Base-by-base conservation (phyloP, 2,329 filamentous ascomycete species). In the Blastomyces emzantsi region DNA sequence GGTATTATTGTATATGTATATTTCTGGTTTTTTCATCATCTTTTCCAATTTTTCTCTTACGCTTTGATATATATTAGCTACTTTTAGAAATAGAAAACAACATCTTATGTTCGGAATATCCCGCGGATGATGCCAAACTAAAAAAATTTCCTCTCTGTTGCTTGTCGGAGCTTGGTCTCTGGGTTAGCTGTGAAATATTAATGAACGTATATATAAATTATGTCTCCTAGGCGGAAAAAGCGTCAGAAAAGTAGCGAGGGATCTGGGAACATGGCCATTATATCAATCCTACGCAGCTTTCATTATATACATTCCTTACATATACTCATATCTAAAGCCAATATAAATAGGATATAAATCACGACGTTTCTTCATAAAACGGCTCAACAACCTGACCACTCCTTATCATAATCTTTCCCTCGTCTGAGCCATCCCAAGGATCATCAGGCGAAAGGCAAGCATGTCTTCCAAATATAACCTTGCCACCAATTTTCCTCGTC, bases 391-490 rank as follows among this genome's bases (percentile, higher is more conserved):
- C 56, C 70, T 80, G 77, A 19, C 78, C 78, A 59, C 77, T 73
- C 71, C 72, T 75, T 30, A 80, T 64, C 9, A 69, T 75, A 64
- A 54, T 67, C 55, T 41, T 57, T 25, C 55, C 36, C 17, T 11
- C 43, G 28, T 36, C 28, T 19, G 22, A 22, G 3, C 66, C 64
- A 30, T 66, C 67, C 15, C 65, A 58, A 39, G 61, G 56, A 33
- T 67, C 64, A 58, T 67, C 65, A 0, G 70, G 69, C 28, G 79
- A 66, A 69, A 81, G 73, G 64, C 78, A 78, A 45, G 81, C 80
- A 76, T 99, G 93, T 64, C 89, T 86, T 4, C 94, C 94, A 78
- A 99, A 99, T 69, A 89, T 89, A 2, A 97, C 88, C 75, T 92
- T 92, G 1, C 92, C 90, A 61, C 90, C 86, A 67, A 90, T 86